Conservation (phyloP, 176 grass and related monocot species). For the Eleusine indica region DNA sequence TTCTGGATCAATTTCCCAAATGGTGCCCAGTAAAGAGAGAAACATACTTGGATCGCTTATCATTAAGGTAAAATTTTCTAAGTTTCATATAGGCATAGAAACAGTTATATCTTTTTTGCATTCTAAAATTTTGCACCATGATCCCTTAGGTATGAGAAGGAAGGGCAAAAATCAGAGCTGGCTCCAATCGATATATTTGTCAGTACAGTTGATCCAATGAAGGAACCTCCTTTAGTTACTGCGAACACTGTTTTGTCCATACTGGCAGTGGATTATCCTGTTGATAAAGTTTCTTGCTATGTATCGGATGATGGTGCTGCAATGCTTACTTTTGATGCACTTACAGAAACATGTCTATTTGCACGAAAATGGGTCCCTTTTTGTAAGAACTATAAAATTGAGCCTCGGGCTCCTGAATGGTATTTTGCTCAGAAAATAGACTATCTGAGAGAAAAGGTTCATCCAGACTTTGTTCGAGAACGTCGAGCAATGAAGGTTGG, state of each 20-base stretch:
- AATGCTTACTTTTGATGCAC: constrained; percentile 43
- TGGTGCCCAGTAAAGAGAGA: constrained; percentile 65
- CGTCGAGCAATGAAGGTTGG: constrained; percentile 38
- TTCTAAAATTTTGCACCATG: background rate
- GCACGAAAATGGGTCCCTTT: constrained; percentile 40
- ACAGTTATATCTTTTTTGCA: background rate
- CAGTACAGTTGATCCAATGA: constrained; percentile 43
- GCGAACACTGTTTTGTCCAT: constrained; percentile 80
- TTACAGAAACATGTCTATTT: constrained; percentile 42
- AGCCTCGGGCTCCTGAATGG: constrained; percentile 43
- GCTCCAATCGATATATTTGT: constrained; percentile 49
- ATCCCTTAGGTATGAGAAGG: constrained; percentile 59
- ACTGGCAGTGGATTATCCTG: constrained; percentile 70
- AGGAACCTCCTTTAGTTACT: constrained; percentile 71
- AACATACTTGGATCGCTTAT: constrained; percentile 74
- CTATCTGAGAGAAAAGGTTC: constrained; percentile 39
- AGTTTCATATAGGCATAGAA: background rate
- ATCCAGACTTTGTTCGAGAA: constrained; percentile 40
- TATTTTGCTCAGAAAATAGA: constrained; percentile 49
- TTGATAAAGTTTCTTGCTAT: constrained; percentile 49
- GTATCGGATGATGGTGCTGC: constrained; percentile 38
- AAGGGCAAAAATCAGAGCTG: constrained; percentile 60
- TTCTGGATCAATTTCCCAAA: constrained; percentile 44
- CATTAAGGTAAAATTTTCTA: constrained; percentile 58
- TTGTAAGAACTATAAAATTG: constrained; percentile 40